Percentiles rank a stretch among this genome's conserved stretches.
Conservation (phyloP, 192 early-diverging fungal species). For the Rhizophagus sp. region DNA sequence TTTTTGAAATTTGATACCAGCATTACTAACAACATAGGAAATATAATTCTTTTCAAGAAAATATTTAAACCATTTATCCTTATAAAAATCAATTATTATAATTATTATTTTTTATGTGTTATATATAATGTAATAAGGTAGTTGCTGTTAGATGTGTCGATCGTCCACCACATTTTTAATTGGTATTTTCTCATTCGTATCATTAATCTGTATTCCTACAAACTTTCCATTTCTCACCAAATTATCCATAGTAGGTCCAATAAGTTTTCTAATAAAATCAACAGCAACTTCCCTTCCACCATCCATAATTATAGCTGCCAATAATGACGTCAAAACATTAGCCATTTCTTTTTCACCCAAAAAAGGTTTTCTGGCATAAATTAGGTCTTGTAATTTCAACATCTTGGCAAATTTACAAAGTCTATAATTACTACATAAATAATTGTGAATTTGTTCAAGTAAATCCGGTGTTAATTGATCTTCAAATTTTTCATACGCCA, state of each 20-base stretch:
- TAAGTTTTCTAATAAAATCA: neutral
- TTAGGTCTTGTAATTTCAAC: neutral
- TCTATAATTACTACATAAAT: neutral
- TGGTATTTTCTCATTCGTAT: neutral
- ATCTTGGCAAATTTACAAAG: neutral
- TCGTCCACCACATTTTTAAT: neutral
- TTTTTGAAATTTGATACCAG: too few relatives aligned
- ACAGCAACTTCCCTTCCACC: neutral
- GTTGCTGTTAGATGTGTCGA: too few relatives aligned
- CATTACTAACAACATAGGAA: too few relatives aligned
- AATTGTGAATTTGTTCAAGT: too few relatives aligned
- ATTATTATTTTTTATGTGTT: too few relatives aligned
- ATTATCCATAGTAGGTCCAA: neutral
- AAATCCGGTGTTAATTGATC: neutral
- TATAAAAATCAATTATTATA: too few relatives aligned
- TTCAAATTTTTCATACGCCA: neutral
- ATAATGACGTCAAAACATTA: neutral
- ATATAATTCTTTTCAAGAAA: too few relatives aligned
- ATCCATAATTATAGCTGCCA: neutral
- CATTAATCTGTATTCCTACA: neutral
- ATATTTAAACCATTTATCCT: too few relatives aligned
- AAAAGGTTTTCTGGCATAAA: neutral
- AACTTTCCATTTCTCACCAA: neutral
- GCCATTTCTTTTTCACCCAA: neutral
- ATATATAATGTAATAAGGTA: too few relatives aligned